These are phyloP conservation scores for Penicillium psychrofluorescens DNA, from an alignment of 495 filamentous ascomycete species.

Conservation along the genomic window DNA sequence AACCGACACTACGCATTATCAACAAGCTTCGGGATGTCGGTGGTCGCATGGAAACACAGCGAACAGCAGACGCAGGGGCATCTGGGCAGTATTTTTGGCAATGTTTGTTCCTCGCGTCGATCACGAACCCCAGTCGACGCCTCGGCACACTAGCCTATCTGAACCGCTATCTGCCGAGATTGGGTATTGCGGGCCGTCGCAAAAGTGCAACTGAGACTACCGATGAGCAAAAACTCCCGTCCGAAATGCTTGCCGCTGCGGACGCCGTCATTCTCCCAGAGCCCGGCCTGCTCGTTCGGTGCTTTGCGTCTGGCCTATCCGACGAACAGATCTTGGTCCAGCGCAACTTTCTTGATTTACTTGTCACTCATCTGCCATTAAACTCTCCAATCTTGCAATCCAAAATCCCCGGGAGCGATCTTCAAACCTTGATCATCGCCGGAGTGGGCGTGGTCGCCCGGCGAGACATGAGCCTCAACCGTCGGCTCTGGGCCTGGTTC, in stretches of 20 bases:
- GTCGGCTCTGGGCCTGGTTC: constrained; percentile 94
- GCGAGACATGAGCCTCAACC: constrained; percentile 93
- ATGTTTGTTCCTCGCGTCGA: constrained; percentile 87
- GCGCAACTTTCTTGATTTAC: constrained; percentile 83
- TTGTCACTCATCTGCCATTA: constrained; percentile 88
- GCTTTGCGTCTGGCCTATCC: constrained; percentile 80
- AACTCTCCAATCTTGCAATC: constrained; percentile 75
- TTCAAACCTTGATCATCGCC: constrained; percentile 73
- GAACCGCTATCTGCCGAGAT: constrained; percentile 66
- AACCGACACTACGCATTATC: constrained; percentile 70
- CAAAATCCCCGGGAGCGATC: constrained; percentile 60
- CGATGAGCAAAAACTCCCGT: constrained; percentile 14
- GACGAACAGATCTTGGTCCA: constrained; percentile 91
- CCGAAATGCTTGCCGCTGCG: constrained; percentile 39
- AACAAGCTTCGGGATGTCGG: constrained; percentile 69
- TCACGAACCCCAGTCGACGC: constrained; percentile 77
- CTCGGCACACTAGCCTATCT: constrained; percentile 84
- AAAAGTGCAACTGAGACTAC: constrained; percentile 18
- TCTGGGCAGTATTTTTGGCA: constrained; percentile 96
- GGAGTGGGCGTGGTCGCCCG: constrained; percentile 78
- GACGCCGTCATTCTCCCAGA: constrained; percentile 85
- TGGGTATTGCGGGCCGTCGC: constrained; percentile 43
- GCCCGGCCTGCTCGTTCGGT: constrained; percentile 81
- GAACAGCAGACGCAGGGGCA: constrained; percentile 41
- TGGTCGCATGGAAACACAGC: constrained; percentile 36